Evolutionary conservation across 805 yeast genomes (phyloP), one percentile per base, ranked within the genome.

Genomic region (Metschnikowia corniflorae): DNA sequence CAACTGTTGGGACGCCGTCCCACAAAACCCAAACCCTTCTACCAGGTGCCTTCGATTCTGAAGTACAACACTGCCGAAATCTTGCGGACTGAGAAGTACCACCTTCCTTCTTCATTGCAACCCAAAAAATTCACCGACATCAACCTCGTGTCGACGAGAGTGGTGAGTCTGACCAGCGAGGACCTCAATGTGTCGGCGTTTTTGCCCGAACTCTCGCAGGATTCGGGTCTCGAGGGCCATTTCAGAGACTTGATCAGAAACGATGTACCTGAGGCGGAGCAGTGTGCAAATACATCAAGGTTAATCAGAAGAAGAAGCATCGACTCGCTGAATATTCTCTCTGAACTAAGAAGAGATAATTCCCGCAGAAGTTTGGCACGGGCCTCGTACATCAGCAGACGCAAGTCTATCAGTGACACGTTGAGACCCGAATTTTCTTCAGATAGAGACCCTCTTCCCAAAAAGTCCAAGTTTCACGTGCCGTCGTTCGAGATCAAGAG

Each of bases 201-300:
- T 26, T 57, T 74, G 33, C 78, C 78, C 4, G 74, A 74, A 42
- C 33, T 71, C 18, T 65, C 75, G 1, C 63, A 61, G 23, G 73
- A 71, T 29, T 71, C 78, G 2, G 77, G 73, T 12, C 68, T 73
- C 50, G 76, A 63, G 31, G 55, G 56, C 31, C 71, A 70, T 29
- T 71, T 73, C 49, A 55, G 55, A 19, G 57, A 57, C 14, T 58
- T 69, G 29, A 26, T 38, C 9, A 22, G 23, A 15, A 21, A 33
- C 10, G 16, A 27, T n/a, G n/a, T n/a, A n/a, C n/a, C n/a, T n/a
- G n/a, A n/a, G n/a, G n/a, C n/a, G n/a, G n/a, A n/a, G n/a, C n/a
- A n/a, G n/a, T n/a, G n/a, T n/a, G n/a, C n/a, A n/a, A n/a, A n/a
- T n/a, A n/a, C n/a, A n/a, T n/a, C n/a, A n/a, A n/a, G n/a, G n/a